Evolutionary conservation across 2,329 filamentous ascomycete species (phyloP).

Genomic region (Cladorrhinum sp.): DNA sequence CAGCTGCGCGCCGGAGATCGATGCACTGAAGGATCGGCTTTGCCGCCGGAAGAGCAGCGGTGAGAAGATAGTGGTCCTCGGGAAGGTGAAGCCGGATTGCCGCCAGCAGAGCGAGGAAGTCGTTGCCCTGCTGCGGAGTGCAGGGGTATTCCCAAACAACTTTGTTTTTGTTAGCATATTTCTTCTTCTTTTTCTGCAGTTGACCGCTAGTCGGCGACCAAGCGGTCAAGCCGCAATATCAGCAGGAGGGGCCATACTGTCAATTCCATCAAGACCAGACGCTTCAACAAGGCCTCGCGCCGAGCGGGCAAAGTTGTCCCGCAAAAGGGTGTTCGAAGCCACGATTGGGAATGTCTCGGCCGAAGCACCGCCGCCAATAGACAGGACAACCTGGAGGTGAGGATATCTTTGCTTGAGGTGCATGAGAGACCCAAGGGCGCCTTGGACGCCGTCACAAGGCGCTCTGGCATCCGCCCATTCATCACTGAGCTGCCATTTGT

Average conservation of each 20-base stretch:
- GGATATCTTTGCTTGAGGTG: slow-evolving; percentile 68
- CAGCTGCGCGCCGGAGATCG: slow-evolving; percentile 58
- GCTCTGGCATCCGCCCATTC: slow-evolving; percentile 73
- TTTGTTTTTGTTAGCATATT: slow-evolving; percentile 35
- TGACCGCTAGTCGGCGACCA: slow-evolving; percentile 4
- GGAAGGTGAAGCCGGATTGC: slow-evolving; percentile 65
- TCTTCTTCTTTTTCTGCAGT: slow-evolving; percentile 1
- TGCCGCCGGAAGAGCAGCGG: slow-evolving; percentile 68
- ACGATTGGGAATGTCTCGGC: slow-evolving; percentile 66
- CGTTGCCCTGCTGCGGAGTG: slow-evolving; percentile 60
- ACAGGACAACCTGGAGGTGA: slow-evolving; percentile 71
- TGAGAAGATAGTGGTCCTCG: slow-evolving; percentile 64
- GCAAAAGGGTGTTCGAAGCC: slow-evolving; percentile 55
- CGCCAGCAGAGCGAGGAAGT: slow-evolving; percentile 68
- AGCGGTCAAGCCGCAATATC: background rate
- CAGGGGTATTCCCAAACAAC: slow-evolving; percentile 80
- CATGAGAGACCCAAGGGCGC: slow-evolving; percentile 70
- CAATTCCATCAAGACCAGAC: slow-evolving; percentile 71
- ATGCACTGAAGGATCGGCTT: slow-evolving; percentile 66
- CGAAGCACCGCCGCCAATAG: slow-evolving; percentile 67
- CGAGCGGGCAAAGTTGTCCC: slow-evolving; percentile 69
- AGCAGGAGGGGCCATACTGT: slow-evolving; percentile 52
- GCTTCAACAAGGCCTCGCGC: slow-evolving; percentile 65
- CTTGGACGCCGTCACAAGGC: slow-evolving; percentile 67
- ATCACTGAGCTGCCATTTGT: slow-evolving; percentile 62